A percentile compares a stretch with the other conserved stretches of the same genome.
These are phyloP conservation scores for Climacium dendroides DNA, from an alignment of 225 moss, liverwort and hornwort genomes.

Conservation along the genomic window DNA sequence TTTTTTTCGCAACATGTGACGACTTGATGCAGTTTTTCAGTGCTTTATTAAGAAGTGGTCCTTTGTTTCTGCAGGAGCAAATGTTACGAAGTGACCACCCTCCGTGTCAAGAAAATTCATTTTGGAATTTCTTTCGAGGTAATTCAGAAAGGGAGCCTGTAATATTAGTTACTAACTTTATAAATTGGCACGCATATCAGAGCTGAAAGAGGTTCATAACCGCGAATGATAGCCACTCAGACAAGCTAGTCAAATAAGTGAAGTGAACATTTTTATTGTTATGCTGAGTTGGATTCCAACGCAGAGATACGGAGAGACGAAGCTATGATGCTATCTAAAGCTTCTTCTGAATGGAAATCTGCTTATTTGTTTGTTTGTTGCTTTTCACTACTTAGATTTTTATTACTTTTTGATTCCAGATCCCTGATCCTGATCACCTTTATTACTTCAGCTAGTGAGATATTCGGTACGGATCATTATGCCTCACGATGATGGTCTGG, in stretches of 20 bases:
- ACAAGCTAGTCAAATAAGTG: background rate
- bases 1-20: background rate
- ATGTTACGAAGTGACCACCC: background rate
- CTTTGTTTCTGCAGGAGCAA: background rate
- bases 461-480: background rate
- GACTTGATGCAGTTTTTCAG: background rate
- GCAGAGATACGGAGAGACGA: background rate
- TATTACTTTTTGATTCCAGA: background rate
- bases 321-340: background rate
- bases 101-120: background rate
- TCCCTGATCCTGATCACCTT: background rate
- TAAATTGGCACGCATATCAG: background rate
- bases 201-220: background rate
- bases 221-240: background rate
- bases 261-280: background rate
- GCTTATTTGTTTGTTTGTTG: background rate
- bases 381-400: background rate
- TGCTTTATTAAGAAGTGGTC: background rate
- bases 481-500: background rate
- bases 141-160: background rate
- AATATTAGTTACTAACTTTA: background rate
- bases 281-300: background rate
- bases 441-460: background rate
- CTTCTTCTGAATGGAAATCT: background rate
- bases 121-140: background rate